Evolutionary conservation across 1,139 yeast genomes (phyloP), one percentile per base, ranked within the genome.

Genomic region (Debaryomycetaceae sp.): DNA sequence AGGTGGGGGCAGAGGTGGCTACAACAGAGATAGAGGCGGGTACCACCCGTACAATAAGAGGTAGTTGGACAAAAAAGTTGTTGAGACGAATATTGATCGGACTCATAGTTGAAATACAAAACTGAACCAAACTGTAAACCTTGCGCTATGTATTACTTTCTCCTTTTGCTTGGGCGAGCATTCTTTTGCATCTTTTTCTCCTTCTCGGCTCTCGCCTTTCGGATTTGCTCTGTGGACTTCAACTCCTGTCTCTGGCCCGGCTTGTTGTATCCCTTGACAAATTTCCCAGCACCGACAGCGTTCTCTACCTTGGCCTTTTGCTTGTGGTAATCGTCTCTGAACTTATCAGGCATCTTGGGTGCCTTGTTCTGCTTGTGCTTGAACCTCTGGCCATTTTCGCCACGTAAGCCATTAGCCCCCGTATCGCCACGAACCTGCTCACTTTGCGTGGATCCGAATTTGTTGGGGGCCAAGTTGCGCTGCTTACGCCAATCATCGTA

Each of bases 401-500:
- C 19, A 18, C 23, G 25, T 16, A 39, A 40, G 13, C 22, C 29
- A 10, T 11, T 23, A 27, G 46, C 49, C 27, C 52, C 55, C 20
- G 45, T 46, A 21, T 38, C 40, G 3, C 48, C 46, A 22, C 50
- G 49, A 4, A 46, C 44, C 3, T 51, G 3, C 6, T n/a, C 47
- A 15, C 56, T 45, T 45, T 79, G 85, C 39, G 63, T 51, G 1
- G 78, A 58, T 5, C 88, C 88, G 20, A 68, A 75, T 44, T 69
- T 72, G 13, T 54, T 45, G 25, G 76, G 68, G 25, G 62, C 60
- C 36, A 76, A 51, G 46, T 78, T 80, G 54, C 88, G 75, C 27
- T 78, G 76, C 43, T 79, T 72, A 51, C 81, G 83, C 98, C 97
- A 91, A 31, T 81, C 82, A 37, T 88, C 96, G 50, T 76, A 91